phyloP scores from a whole-genome alignment of 768 basidiomycete genomes.

The Pilatotrama ljubarskyi region DNA sequence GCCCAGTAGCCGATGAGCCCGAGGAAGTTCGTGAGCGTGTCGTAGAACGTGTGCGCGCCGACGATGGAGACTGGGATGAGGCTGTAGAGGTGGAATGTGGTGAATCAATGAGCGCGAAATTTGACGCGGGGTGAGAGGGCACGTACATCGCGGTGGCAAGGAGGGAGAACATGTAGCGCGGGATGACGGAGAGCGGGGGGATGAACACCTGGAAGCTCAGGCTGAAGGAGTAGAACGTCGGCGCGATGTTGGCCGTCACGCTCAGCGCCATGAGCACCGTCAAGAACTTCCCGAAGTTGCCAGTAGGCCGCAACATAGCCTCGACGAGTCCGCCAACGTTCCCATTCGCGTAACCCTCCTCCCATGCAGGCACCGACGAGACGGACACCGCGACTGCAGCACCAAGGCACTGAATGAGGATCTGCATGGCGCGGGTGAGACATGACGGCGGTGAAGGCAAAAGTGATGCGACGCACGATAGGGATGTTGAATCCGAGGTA shows the following conservation, averaged over 20 bases:
- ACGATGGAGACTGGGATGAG: slow-evolving; percentile 68
- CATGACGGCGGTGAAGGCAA: not conserved
- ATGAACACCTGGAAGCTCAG: slow-evolving; percentile 72
- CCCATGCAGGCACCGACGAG: slow-evolving; percentile 56
- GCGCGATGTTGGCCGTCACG: slow-evolving; percentile 78
- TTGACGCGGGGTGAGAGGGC: not conserved
- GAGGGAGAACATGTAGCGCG: slow-evolving; percentile 69
- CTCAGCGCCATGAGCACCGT: slow-evolving; percentile 73
- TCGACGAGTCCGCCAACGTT: slow-evolving; percentile 64
- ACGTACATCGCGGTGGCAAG: slow-evolving; percentile 67
- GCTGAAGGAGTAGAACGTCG: slow-evolving; percentile 79
- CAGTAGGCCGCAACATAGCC: slow-evolving; percentile 60
- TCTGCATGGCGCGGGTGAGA: slow-evolving; percentile 22
- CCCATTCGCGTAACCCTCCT: slow-evolving; percentile 49
- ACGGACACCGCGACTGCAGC: slow-evolving; percentile 65
- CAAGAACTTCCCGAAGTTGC: slow-evolving; percentile 70
- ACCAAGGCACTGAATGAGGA: slow-evolving; percentile 56
- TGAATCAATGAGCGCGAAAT: not conserved
- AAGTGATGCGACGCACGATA: slow-evolving; percentile 46
- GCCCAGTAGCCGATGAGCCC: slow-evolving; percentile 57
- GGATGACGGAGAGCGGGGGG: slow-evolving; percentile 57
- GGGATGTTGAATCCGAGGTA: slow-evolving; percentile 66
- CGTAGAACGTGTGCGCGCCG: slow-evolving; percentile 67
- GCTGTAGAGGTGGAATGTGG: slow-evolving; percentile 33
- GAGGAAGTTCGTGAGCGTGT: slow-evolving; percentile 62